phyloP scores from a whole-genome alignment of 2,329 filamentous ascomycete species.

The Hymenoscyphus fructigenus region DNA sequence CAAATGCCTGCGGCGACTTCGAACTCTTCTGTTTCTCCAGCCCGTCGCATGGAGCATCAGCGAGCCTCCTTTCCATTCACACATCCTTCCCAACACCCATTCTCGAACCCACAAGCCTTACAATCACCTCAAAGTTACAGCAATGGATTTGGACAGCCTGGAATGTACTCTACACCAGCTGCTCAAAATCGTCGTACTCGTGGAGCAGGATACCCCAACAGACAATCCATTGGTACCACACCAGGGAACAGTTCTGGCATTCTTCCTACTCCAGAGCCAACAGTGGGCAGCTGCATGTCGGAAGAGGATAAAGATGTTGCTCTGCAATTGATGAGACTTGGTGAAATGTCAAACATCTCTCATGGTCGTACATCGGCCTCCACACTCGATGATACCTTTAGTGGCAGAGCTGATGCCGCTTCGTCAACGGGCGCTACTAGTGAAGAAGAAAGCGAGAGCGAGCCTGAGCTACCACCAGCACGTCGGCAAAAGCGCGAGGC shows the following conservation, averaged over 20 bases:
- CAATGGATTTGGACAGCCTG: slow-evolving; percentile 53
- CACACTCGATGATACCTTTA: slow-evolving; percentile 89
- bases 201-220: slow-evolving; percentile 53
- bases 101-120: slow-evolving; percentile 72
- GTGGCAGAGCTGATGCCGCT: slow-evolving; percentile 79
- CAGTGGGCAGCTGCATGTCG: slow-evolving; percentile 92
- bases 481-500: slow-evolving; percentile 57
- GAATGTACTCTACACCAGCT: slow-evolving; percentile 62
- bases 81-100: slow-evolving; percentile 74
- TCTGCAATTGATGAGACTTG: slow-evolving; percentile 92
- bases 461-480: slow-evolving; percentile 58
- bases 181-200: slow-evolving; percentile 67
- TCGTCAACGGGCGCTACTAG: slow-evolving; percentile 85
- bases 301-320: slow-evolving; percentile 94
- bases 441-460: slow-evolving; percentile 69
- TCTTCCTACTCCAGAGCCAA: slow-evolving; percentile 93
- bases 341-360: slow-evolving; percentile 90
- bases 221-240: slow-evolving; percentile 42
- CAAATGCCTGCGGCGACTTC: slow-evolving; percentile 93
- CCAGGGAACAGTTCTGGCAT: slow-evolving; percentile 55
- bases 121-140: slow-evolving; percentile 80
- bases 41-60: slow-evolving; percentile 73
- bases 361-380: slow-evolving; percentile 92
- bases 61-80: slow-evolving; percentile 74
- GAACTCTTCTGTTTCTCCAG: slow-evolving; percentile 94